These are phyloP conservation scores for Ganoderma sinense DNA, from an alignment of 1,284 basidiomycete species.

Conservation along the genomic window DNA sequence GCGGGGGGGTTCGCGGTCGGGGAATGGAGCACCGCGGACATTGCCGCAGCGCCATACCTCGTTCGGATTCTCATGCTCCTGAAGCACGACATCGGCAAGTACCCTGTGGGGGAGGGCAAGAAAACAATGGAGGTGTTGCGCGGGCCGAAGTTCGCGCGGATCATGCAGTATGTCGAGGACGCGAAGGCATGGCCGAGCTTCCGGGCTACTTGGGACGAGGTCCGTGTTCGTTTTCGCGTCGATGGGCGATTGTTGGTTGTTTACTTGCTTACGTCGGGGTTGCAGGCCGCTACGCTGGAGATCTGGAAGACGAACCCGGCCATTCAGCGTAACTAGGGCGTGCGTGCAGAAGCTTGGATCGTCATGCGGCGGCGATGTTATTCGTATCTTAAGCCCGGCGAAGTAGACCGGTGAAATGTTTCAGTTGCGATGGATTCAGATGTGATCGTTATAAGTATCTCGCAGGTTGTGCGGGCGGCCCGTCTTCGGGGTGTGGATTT, in stretches of 20 bases:
- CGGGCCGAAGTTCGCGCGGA: slow-evolving; percentile 33
- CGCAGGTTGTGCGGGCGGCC: not conserved
- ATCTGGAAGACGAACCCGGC: not conserved
- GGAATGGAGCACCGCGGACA: slow-evolving; percentile 59
- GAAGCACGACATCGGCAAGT: slow-evolving; percentile 20
- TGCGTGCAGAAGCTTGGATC: too few species aligned
- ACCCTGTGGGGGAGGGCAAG: slow-evolving; percentile 14
- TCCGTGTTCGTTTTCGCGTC: slow-evolving; percentile 8
- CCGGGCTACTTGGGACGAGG: slow-evolving; percentile 36
- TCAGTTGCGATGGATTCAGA: too few species aligned
- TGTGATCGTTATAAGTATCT: too few species aligned
- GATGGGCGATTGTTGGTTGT: not conserved
- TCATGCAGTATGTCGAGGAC: slow-evolving; percentile 34
- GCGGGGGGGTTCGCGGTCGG: slow-evolving; percentile 43
- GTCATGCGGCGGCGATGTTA: too few species aligned
- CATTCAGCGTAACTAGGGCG: not conserved
- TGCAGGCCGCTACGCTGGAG: not conserved
- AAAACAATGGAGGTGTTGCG: slow-evolving; percentile 23
- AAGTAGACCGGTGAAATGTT: too few species aligned
- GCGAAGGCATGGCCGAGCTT: slow-evolving; percentile 35
- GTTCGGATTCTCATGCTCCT: slow-evolving; percentile 37
- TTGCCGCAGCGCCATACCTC: slow-evolving; percentile 50
- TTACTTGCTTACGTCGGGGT: too few species aligned
- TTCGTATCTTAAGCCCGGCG: too few species aligned
- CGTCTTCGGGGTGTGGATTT: not conserved